A percentile compares a stretch with the other conserved stretches of the same genome.
Evolutionary conservation across 805 yeast genomes (phyloP).

Genomic region (Dipodascus albidus): DNA sequence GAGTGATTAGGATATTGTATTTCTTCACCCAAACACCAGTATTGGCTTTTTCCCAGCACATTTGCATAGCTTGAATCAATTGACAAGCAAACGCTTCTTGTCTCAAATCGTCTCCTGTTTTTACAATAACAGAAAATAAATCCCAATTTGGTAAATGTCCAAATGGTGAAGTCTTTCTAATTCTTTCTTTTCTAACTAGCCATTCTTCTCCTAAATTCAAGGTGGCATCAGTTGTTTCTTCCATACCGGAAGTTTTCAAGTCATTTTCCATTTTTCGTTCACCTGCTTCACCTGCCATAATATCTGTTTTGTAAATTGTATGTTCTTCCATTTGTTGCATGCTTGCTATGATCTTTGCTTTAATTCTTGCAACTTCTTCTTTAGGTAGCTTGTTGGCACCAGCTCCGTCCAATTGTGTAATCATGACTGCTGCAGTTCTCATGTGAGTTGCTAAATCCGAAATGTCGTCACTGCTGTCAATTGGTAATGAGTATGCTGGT

Average conservation of each 20-base stretch:
- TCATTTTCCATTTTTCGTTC: conserved; percentile 89
- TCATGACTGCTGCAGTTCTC: conserved; percentile 93
- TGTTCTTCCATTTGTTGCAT: conserved; percentile 71
- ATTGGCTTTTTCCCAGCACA: conserved; percentile 62
- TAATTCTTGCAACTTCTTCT: conserved; percentile 53
- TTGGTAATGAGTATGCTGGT: conserved; percentile 26
- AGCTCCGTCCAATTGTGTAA: conserved; percentile 71
- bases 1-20: conserved; percentile 86
- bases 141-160: conserved; percentile 94
- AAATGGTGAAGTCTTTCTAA: conserved; percentile 61
- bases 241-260: conserved; percentile 69
- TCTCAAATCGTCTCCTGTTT: conserved; percentile 89
- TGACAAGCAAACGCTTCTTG: conserved; percentile 99
- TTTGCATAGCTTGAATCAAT: conserved; percentile 74
- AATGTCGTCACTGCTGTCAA: conserved; percentile 20
- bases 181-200: conserved; percentile 70
- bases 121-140: conserved; percentile 86
- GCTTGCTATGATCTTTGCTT: conserved; percentile 55
- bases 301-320: conserved; percentile 34
- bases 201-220: conserved; percentile 82
- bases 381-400: conserved; percentile 29
- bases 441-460: conserved; percentile 76
- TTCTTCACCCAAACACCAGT: conserved; percentile 83
- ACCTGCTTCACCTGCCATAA: conserved; percentile 64
- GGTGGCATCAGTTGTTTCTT: conserved; percentile 27